These are phyloP conservation scores for Tetrahymena malaccensis DNA, from an alignment of 73 alveolate species.

Conservation along the genomic window DNA sequence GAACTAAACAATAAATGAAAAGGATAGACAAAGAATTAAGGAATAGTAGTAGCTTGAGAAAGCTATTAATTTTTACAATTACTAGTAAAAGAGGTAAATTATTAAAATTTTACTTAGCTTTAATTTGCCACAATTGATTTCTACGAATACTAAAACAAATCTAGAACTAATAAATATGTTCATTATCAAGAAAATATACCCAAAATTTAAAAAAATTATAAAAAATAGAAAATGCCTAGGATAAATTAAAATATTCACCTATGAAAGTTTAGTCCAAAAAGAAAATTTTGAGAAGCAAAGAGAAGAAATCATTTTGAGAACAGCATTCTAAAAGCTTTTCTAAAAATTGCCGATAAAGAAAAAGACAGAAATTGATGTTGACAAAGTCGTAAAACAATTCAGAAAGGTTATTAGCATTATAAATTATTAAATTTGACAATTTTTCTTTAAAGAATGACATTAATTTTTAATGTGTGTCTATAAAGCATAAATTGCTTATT, in stretches of 20 bases:
- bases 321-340: neutral
- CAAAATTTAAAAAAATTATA: neutral
- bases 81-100: neutral
- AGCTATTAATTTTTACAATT: neutral
- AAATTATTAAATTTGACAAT: neutral
- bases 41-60: neutral
- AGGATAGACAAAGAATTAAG: neutral
- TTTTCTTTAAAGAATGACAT: neutral
- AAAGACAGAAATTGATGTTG: neutral
- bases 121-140: neutral
- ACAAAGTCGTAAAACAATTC: neutral
- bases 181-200: too few species aligned
- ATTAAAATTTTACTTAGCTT: neutral
- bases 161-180: neutral
- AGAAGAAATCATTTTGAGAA: neutral
- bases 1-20: neutral
- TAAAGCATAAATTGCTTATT: neutral
- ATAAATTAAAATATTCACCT: neutral
- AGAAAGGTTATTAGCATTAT: neutral
- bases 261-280: neutral
- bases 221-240: neutral
- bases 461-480: neutral
- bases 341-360: neutral
- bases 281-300: neutral
- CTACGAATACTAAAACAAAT: neutral